Percentiles rank a stretch among this genome's conserved stretches.
Evolutionary conservation across 2,329 filamentous ascomycete genomes (phyloP).

Genomic region (Exophiala sp.): DNA sequence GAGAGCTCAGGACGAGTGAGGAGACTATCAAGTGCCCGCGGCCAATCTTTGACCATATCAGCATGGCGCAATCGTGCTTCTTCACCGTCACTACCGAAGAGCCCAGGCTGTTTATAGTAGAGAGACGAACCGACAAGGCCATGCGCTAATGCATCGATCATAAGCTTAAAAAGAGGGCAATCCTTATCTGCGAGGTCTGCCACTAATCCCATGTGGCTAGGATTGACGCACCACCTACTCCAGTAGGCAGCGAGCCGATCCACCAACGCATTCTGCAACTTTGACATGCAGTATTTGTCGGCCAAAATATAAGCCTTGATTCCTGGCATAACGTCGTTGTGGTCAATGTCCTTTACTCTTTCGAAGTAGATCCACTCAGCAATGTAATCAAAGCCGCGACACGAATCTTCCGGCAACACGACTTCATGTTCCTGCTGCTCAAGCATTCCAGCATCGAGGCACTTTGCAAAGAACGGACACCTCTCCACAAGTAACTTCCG

Average conservation of each 20-base stretch:
- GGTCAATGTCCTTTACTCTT: too few species aligned
- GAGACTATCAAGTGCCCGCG: too few species aligned
- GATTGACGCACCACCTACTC: background rate
- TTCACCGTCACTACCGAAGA: too few species aligned
- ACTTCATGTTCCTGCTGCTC: background rate
- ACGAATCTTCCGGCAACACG: background rate
- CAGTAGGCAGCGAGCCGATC: background rate
- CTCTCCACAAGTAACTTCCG: background rate
- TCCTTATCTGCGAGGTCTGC: background rate
- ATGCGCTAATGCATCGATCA: too few species aligned
- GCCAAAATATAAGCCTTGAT: background rate
- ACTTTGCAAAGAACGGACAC: background rate
- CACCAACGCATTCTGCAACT: background rate
- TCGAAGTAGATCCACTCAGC: background rate
- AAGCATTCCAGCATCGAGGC: background rate
- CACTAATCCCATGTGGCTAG: background rate
- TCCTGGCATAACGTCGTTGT: too few species aligned
- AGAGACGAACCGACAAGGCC: too few species aligned
- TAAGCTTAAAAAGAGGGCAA: too few species aligned
- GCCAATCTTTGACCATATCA: too few species aligned
- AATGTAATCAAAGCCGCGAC: background rate
- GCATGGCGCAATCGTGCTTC: too few species aligned
- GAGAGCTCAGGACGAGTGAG: too few species aligned
- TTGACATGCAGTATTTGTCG: background rate
- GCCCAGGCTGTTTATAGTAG: too few species aligned